Conservation (phyloP, 139 green algal genomes). For the Coelastrella sp. region DNA sequence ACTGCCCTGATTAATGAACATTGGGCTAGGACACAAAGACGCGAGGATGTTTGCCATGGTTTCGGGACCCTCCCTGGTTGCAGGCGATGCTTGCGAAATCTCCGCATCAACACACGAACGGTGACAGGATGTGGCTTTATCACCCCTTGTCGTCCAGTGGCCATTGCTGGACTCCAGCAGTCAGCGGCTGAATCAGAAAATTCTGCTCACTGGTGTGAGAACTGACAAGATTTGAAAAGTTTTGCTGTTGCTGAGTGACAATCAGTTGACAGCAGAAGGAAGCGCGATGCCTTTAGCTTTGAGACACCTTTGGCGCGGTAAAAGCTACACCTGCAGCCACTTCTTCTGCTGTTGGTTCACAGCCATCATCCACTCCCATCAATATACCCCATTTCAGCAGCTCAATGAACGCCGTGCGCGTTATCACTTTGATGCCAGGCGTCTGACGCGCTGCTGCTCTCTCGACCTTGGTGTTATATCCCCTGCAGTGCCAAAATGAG, state of each 20-base stretch:
- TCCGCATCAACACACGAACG: too few species aligned
- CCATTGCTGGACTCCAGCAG: not conserved
- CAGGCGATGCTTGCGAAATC: too few species aligned
- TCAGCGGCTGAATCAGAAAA: not conserved
- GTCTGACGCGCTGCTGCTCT: slow-evolving; percentile 36
- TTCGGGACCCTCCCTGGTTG: too few species aligned
- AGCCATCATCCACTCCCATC: slow-evolving; percentile 70
- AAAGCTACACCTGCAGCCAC: slow-evolving; percentile 40
- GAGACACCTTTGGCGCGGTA: not conserved
- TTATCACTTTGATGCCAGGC: slow-evolving; percentile 59
- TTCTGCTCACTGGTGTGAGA: not conserved
- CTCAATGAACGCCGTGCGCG: slow-evolving; percentile 59
- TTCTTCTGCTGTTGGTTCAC: slow-evolving; percentile 70
- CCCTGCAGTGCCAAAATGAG: slow-evolving; percentile 49
- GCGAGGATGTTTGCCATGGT: too few species aligned
- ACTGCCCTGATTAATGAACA: too few species aligned
- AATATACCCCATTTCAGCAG: slow-evolving; percentile 63
- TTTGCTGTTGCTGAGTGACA: too few species aligned
- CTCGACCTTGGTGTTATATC: slow-evolving; percentile 67
- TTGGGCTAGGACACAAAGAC: too few species aligned
- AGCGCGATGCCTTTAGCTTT: too few species aligned
- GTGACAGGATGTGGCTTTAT: too few species aligned
- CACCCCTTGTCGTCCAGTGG: too few species aligned
- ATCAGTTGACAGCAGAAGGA: too few species aligned
- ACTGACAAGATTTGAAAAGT: not conserved